phyloP scores from a whole-genome alignment of 495 filamentous ascomycete species.

The Achaetomiella virescens region DNA sequence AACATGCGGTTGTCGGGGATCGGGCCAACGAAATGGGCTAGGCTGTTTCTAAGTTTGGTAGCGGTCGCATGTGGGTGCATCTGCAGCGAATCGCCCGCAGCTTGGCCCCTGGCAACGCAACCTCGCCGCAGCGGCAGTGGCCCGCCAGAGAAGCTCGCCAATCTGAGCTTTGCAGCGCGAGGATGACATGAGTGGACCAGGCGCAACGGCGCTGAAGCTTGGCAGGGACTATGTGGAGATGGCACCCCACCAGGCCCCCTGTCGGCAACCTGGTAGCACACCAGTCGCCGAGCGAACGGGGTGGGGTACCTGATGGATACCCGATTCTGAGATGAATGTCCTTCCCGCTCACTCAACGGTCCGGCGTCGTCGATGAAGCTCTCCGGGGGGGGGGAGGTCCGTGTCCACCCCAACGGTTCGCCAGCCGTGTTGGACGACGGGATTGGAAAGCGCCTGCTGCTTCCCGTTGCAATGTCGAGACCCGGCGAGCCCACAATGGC shows the following conservation, averaged over 20 bases:
- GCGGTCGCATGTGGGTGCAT: constrained; percentile 10
- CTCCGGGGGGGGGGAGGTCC: background rate
- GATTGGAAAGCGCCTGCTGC: constrained; percentile 8
- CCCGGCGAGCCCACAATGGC: background rate
- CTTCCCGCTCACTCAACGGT: background rate
- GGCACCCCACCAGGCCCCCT: background rate
- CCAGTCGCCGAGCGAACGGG: background rate
- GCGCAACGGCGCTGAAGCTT: constrained; percentile 11
- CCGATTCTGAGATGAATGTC: background rate
- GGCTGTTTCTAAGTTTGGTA: background rate
- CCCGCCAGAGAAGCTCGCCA: constrained; percentile 13
- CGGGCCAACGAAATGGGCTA: background rate
- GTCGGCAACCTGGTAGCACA: constrained; percentile 5
- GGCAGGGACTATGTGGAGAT: constrained; percentile 3
- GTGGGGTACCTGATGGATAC: background rate
- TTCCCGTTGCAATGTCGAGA: background rate
- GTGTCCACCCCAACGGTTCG: background rate
- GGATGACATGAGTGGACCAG: constrained; percentile 23
- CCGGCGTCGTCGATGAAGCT: background rate
- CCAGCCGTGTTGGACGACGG: background rate
- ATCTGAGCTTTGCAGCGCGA: constrained; percentile 21
- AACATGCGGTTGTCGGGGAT: background rate
- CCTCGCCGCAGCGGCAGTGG: background rate
- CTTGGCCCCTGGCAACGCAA: constrained; percentile 14
- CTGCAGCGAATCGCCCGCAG: constrained; percentile 24